Evolutionary conservation across 1,139 yeast species (phyloP).

Genomic region (Waltiozyma sp.): DNA sequence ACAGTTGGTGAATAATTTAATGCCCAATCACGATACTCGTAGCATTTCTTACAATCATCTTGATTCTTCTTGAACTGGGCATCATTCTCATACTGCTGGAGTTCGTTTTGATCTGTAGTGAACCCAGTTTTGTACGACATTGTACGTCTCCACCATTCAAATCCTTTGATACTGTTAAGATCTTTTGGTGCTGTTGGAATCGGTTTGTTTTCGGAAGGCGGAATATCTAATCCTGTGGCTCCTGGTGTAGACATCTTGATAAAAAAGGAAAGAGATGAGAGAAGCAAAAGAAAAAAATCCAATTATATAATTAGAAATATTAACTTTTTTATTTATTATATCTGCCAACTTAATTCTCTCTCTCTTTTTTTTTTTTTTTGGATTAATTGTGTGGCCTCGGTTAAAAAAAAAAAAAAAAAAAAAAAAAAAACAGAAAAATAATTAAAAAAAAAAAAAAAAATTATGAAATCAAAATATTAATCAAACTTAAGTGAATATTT

Average conservation of each 20-base stretch:
- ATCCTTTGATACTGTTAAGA: constrained; percentile 27
- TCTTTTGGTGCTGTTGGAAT: constrained; percentile 5
- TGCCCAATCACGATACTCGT: constrained; percentile 71
- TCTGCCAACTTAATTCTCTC: too few relatives aligned
- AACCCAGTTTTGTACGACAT: constrained; percentile 64
- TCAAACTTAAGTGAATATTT: too few relatives aligned
- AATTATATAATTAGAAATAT: too few relatives aligned
- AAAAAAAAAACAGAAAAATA: too few relatives aligned
- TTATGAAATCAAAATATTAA: too few relatives aligned
- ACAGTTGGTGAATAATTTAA: constrained; percentile 76
- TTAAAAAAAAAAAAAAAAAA: too few relatives aligned
- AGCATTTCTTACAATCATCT: constrained; percentile 57
- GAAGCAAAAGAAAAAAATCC: neutral
- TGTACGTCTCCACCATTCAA: constrained; percentile 78
- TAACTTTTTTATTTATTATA: too few relatives aligned
- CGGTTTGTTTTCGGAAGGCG: constrained; percentile 2
- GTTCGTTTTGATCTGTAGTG: constrained; percentile 40
- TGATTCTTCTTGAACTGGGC: constrained; percentile 30
- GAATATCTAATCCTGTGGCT: constrained; percentile 4
- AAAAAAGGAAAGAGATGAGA: neutral
- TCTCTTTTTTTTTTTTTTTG: too few relatives aligned
- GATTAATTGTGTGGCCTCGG: too few relatives aligned
- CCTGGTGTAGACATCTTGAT: neutral
- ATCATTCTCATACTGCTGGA: constrained; percentile 48
- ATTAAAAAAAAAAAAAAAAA: too few relatives aligned